Conservation (phyloP, 1,284 basidiomycete genomes). For the Austropuccinia psidii region DNA sequence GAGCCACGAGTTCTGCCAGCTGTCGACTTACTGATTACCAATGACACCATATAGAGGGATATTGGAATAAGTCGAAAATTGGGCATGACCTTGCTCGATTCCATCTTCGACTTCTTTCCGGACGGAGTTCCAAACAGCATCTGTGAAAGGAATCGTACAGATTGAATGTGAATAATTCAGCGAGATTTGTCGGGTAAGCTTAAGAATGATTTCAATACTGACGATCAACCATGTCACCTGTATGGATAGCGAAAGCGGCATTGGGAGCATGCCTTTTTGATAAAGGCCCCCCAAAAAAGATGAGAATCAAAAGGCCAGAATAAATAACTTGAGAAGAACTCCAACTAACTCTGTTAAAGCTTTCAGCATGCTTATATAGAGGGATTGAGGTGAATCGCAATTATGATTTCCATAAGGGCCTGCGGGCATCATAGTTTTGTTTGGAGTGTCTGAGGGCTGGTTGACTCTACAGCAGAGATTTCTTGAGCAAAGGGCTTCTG, state of each 20-base stretch:
- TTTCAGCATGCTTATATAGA: constrained; percentile 55
- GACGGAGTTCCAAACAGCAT: constrained; percentile 41
- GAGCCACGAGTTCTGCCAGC: not conserved
- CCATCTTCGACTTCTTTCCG: constrained; percentile 36
- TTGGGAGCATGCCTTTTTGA: constrained; percentile 43
- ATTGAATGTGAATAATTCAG: not conserved
- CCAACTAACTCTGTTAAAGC: constrained; percentile 48
- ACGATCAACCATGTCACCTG: constrained; percentile 60
- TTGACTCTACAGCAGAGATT: constrained; percentile 55
- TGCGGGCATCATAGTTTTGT: constrained; percentile 47
- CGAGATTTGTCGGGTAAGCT: not conserved
- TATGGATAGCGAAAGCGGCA: constrained; percentile 56
- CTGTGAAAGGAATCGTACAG: not conserved
- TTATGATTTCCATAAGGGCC: constrained; percentile 52
- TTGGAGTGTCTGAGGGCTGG: constrained; percentile 29
- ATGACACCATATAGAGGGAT: constrained; percentile 42
- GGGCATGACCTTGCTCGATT: constrained; percentile 30
- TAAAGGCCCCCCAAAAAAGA: too few relatives aligned
- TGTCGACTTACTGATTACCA: constrained; percentile 43
- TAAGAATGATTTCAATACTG: constrained; percentile 37
- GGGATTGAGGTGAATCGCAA: constrained; percentile 53
- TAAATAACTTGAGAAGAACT: not conserved
- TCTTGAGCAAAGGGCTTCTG: constrained; percentile 56
- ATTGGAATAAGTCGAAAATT: constrained; percentile 26
- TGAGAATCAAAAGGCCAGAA: not conserved